These are phyloP conservation scores for Hemileia vastatrix DNA, from an alignment of 1,284 basidiomycete genomes.

Conservation along the genomic window DNA sequence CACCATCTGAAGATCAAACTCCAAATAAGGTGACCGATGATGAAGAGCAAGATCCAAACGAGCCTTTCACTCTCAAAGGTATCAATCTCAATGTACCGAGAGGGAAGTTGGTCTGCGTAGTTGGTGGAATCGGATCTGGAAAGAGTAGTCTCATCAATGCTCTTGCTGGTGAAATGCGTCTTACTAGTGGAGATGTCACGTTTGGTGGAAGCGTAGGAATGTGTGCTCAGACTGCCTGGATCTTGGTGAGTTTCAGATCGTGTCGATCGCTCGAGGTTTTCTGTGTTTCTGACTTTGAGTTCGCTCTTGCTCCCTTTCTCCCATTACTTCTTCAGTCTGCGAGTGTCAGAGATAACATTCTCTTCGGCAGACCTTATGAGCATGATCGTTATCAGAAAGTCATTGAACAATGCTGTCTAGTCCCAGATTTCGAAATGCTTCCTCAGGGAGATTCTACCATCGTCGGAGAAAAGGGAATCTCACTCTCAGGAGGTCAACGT, in stretches of 20 bases:
- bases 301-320: no score
- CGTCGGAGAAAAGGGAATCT: conserved; percentile 74
- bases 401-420: conserved; percentile 62
- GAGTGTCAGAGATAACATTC: conserved; percentile 68
- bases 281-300: neutral
- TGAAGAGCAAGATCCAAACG: neutral
- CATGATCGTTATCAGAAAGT: conserved; percentile 67
- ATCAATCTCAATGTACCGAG: conserved; percentile 17
- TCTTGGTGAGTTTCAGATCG: neutral
- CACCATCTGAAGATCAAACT: neutral
- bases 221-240: conserved; percentile 18
- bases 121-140: conserved; percentile 23
- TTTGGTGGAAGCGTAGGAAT: conserved; percentile 11
- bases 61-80: neutral
- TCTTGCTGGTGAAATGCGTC: conserved; percentile 24
- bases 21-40: neutral
- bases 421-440: conserved; percentile 67
- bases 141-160: conserved; percentile 25
- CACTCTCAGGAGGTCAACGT: conserved; percentile 69
- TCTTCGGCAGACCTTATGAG: conserved; percentile 71
- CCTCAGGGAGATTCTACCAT: conserved; percentile 75
- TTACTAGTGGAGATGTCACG: conserved; percentile 17
- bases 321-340: conserved; percentile 41
- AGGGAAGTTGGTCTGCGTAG: conserved; percentile 18
- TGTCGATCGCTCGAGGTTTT: neutral